phyloP scores from a whole-genome alignment of 139 green algal species.

The Micromonas pusilla region DNA sequence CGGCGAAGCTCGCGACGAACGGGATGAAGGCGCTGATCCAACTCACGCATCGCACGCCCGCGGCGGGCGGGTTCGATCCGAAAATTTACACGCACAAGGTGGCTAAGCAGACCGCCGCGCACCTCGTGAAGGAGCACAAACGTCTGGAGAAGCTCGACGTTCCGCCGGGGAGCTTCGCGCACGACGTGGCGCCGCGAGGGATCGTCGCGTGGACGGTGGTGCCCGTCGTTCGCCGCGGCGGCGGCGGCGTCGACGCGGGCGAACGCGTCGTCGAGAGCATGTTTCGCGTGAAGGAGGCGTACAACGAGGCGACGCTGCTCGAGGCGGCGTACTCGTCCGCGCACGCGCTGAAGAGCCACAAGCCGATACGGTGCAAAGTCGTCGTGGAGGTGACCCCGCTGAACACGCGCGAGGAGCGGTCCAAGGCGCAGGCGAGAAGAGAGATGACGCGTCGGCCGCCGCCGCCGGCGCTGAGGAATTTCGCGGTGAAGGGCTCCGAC shows the following conservation, averaged over 20 bases:
- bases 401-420: not conserved
- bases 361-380: constrained; percentile 21
- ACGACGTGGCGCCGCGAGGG: not conserved
- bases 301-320: not conserved
- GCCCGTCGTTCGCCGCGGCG: not conserved
- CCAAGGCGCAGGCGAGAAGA: not conserved
- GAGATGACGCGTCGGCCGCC: too few species aligned
- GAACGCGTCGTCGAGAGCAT: not conserved
- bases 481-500: not conserved
- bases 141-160: not conserved
- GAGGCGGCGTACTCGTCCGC: not conserved
- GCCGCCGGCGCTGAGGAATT: not conserved
- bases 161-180: not conserved
- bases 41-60: not conserved
- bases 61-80: not conserved
- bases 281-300: constrained; percentile 17
- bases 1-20: not conserved
- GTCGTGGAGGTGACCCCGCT: not conserved
- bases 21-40: not conserved
- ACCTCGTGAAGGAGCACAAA: constrained; percentile 1
- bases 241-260: not conserved
- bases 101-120: not conserved
- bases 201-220: not conserved
- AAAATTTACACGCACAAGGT: constrained; percentile 17
- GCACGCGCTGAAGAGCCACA: constrained; percentile 19